These are phyloP conservation scores for Silene coronaria DNA, from an alignment of 179 eudicot genomes.

Conservation along the genomic window DNA sequence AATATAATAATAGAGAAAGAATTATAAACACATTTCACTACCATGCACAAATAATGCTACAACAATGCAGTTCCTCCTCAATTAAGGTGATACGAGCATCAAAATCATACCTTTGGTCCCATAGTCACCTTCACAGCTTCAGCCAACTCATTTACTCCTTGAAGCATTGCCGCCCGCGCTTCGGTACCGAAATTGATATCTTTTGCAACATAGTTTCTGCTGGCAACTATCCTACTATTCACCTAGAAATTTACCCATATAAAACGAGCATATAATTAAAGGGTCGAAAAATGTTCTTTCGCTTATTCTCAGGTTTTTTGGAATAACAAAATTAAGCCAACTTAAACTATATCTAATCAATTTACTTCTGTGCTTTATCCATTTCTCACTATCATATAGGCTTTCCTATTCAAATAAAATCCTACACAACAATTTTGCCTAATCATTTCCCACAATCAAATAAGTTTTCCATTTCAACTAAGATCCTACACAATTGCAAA, in stretches of 20 bases:
- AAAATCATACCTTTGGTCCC: slow-evolving; percentile 82
- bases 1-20: too few species aligned
- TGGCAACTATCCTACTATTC: slow-evolving; percentile 36
- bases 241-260: slow-evolving; percentile 38
- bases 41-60: background rate
- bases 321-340: background rate
- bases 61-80: background rate
- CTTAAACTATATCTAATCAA: background rate
- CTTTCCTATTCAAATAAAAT: background rate
- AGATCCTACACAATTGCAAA: background rate
- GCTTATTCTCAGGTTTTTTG: background rate
- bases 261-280: background rate
- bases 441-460: background rate
- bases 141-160: slow-evolving; percentile 93
- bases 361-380: background rate
- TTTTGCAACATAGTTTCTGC: slow-evolving; percentile 82
- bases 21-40: background rate
- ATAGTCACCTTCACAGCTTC: slow-evolving; percentile 98
- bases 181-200: slow-evolving; percentile 65
- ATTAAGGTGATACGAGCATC: background rate
- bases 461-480: slow-evolving; percentile 1
- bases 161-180: slow-evolving; percentile 82
- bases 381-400: background rate
- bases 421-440: background rate
- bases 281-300: too few species aligned